Evolutionary conservation across 2,329 filamentous ascomycete species (phyloP), one percentile per base, ranked within the genome.

Genomic region (Colletotrichum sojae): DNA sequence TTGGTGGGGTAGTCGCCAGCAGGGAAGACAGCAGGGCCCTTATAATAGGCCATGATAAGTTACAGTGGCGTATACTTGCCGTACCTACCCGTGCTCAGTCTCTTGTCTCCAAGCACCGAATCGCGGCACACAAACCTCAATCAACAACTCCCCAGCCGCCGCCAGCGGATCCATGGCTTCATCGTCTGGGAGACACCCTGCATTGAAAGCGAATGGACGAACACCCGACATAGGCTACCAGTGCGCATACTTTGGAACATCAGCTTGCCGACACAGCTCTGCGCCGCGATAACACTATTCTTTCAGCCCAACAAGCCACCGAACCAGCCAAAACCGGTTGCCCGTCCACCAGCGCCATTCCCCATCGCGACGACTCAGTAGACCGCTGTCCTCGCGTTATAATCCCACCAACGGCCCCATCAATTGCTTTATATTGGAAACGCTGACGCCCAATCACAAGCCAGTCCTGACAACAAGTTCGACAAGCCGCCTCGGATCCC

Each of bases 331-430:
- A n/a, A 20, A 18, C 18, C 18, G 3, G 45, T 20, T 48, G 45
- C 45, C n/a, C 45, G 45, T 48, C 45, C 39, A 25, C 31, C 60
- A 49, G 10, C 48, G 49, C 27, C 63, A 27, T 25, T 40, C 55
- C 40, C 25, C 15, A 18, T 22, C 62, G 63, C 54, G 61, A 68
- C 61, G 65, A 66, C 62, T 66, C 66, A 69, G 55, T 54, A 51
- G 45, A 56, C 31, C 12, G 49, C 5, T 48, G 22, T 60, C 48
- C 16, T 16, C 63, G 31, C 13, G 56, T 20, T 25, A 52, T 52
- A 46, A 68, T 68, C 54, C 61, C 65, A 68, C 61, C 22, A 22
- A 48, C 8, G 54, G 54, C 61, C 65, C 65, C 65, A n/a, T 65
- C 48, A 59, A 59, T 54, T 40, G n/a, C 40, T 25, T 16, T 69